Percentiles rank a stretch among this genome's conserved stretches.
Evolutionary conservation across 805 yeast species (phyloP).

Genomic region (Candida berthetii): DNA sequence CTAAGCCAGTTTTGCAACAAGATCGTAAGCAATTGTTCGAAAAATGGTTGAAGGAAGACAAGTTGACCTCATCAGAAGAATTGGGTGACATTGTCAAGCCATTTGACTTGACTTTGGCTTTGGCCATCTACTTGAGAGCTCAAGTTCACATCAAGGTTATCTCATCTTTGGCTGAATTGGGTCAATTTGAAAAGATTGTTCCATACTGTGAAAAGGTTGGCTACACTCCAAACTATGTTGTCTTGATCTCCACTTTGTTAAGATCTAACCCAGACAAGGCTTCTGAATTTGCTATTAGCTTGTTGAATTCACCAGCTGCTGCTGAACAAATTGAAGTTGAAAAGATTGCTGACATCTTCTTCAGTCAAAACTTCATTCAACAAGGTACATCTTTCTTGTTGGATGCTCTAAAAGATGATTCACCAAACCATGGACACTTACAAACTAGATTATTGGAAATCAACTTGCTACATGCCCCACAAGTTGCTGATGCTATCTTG

Average conservation of each 20-base stretch:
- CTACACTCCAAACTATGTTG: conserved; percentile 85
- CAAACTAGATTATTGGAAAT: conserved; percentile 94
- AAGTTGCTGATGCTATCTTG: conserved; percentile 97
- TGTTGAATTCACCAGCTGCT: conserved; percentile 59
- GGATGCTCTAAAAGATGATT: conserved; percentile 91
- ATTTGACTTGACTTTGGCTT: conserved; percentile 75
- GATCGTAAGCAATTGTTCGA: conserved; percentile 90
- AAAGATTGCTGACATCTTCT: conserved; percentile 86
- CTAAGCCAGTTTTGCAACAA: conserved; percentile 92
- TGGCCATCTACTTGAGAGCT: conserved; percentile 86
- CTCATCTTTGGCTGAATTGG: conserved; percentile 86
- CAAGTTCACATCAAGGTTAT: conserved; percentile 85
- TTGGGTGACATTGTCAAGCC: conserved; percentile 94
- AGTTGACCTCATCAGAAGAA: conserved; percentile 92
- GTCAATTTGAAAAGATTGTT: conserved; percentile 91
- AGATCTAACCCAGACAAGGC: conserved; percentile 97
- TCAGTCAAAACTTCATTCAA: conserved; percentile 89
- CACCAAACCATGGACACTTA: conserved; percentile 91
- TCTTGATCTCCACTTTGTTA: conserved; percentile 82
- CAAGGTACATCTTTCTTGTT: conserved; percentile 97
- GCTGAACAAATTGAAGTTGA: conserved; percentile 67
- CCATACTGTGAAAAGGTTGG: conserved; percentile 90
- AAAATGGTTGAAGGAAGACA: conserved; percentile 94
- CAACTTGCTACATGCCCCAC: conserved; percentile 93
- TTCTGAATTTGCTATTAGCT: conserved; percentile 89